Evolutionary conservation across 352 stramenopile genomes (phyloP).

Genomic region (Globisporangium polare): DNA sequence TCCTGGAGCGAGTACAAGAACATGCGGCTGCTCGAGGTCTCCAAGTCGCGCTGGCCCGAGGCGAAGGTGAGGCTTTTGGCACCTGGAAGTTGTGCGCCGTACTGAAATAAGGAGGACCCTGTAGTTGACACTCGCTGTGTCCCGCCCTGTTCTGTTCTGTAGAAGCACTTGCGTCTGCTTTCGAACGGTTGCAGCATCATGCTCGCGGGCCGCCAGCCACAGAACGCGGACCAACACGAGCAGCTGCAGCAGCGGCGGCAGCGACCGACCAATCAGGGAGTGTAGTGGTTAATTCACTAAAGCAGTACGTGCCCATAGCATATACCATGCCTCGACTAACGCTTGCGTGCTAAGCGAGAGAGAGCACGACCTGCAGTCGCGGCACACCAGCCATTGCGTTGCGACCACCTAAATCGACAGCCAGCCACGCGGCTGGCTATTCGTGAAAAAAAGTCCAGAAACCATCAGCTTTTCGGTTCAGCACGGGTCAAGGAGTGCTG

Average conservation of each 20-base stretch:
- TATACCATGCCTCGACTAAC: background rate
- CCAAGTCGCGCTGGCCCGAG: conserved; percentile 63
- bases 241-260: background rate
- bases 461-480: conserved; percentile 8
- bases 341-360: background rate
- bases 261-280: background rate
- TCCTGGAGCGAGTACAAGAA: conserved; percentile 71
- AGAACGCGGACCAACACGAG: background rate
- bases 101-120: background rate
- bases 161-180: conserved; percentile 61
- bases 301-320: background rate
- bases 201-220: conserved; percentile 18
- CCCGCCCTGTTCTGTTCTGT: background rate
- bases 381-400: background rate
- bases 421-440: no score
- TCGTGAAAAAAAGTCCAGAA: conserved; percentile 18
- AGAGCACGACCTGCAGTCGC: background rate
- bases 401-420: conserved; percentile 13
- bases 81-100: background rate
- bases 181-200: conserved; percentile 82
- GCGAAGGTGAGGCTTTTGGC: conserved; percentile 29
- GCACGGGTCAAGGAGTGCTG: background rate
- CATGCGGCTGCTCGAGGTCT: conserved; percentile 57
- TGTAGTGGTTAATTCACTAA: background rate
- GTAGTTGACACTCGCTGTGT: background rate